Evolutionary conservation across 148 eudicot species (phyloP), one percentile per base, ranked within the genome.

Genomic region (Silene latifolia): DNA sequence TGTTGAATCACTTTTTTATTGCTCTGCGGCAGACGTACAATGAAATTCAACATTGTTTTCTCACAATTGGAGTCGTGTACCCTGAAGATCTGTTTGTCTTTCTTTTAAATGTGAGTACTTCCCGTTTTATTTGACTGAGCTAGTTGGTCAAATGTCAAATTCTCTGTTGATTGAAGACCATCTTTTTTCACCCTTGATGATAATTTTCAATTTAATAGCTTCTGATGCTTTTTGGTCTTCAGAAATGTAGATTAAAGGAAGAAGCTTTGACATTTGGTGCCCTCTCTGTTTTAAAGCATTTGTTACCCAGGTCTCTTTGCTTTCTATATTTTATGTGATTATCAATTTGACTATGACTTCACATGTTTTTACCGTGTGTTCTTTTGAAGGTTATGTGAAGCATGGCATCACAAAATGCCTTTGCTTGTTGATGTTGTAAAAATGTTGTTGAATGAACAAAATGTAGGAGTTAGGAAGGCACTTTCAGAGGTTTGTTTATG

Each of bases 211-310:
- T 63, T 53, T n/a, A 11, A 14, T 48, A 29, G 54, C 74, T 62
- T 62, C 63, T 76, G 42, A 62, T 61, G 48, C 47, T 65, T 44
- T 56, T 61, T 39, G 62, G 63, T 77, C 12, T 65, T 74, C 92
- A 92, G 97, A 95, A 92, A 89, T 95, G 97, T 91, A 90, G 87
- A 83, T 76, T 95, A 85, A 92, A 96, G 80, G 99, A 96, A 82
- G 94, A 96, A 72, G 85, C 92, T 67, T 63, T 85, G 78, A 92
- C 94, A 80, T 92, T 92, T 87, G 97, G 99, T 53, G 91, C 99
- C 72, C 93, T 96, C 32, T 88, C 88, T 82, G 99, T 92, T 67
- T 77, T 96, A 71, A 92, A 96, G 82, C 99, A 96, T 88, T 93
- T 92, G 4, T 78, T 92, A 79, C 99, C 99, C 77, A 96, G 99